Base-by-base conservation (phyloP, 2,329 filamentous ascomycete species). In the Clarireedia monteithiana region DNA sequence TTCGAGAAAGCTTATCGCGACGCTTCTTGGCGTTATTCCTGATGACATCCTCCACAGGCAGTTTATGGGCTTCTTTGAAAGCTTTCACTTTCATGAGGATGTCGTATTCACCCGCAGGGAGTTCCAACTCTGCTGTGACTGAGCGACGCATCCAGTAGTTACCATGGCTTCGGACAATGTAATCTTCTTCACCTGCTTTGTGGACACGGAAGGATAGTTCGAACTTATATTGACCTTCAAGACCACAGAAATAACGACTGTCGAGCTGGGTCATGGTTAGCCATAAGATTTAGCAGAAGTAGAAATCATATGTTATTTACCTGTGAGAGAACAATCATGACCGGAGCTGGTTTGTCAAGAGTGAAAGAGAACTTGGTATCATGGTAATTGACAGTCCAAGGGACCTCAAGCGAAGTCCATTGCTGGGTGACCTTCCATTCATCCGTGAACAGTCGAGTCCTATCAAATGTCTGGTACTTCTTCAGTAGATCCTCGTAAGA, bases 351-450 rank as follows among this genome's bases (percentile, higher is more conserved):
- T 47, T 77, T 73, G 12, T 75, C 74, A 3, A 84, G 67, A 44
- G 72, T 75, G 65, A 84, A 76, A 59, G 80, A 74, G 65, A 84
- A 84, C 62, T 81, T 81, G 38, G 71, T 75, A 59, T 81, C 75
- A 60, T 82, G 78, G 64, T 82, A 84, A 53, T 81, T 50, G 1
- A 9, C 69, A 63, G 78, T 79, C 81, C 81, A 84, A 0, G 80
- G 77, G 1, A 84, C 80, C 30, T 80, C 74, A 6, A 83, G 75
- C 0, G 78, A 80, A 44, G 82, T 80, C 81, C 80, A 84, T 54
- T 75, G 74, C 52, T 79, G 76, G n/a, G 75, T 76, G 53, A 77
- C 77, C 50, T 75, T 74, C 47, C 53, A 55, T 58, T 79, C 75
- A 2, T 70, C 65, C 14, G 79, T 76, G 68, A 84, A 84, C 23